phyloP scores from a whole-genome alignment of 2,329 filamentous ascomycete species.

The Graphiopsis chlorocephala region DNA sequence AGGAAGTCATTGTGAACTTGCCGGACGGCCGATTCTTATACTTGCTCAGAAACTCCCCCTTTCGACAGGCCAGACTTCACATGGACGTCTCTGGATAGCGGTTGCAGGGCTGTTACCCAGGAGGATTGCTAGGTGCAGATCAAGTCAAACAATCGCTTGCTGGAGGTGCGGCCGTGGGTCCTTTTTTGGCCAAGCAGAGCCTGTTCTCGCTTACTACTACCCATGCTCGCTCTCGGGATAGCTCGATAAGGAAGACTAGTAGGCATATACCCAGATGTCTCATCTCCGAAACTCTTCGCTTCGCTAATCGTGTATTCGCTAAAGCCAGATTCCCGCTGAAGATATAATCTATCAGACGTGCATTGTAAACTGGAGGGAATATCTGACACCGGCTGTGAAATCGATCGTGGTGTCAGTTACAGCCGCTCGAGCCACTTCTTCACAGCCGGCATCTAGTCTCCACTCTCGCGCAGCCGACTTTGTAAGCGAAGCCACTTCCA shows the following conservation, averaged over 20 bases:
- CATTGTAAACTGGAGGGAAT: not conserved
- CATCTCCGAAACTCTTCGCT: slow-evolving; percentile 13
- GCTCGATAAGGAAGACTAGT: slow-evolving; percentile 7
- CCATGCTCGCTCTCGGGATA: slow-evolving; percentile 12
- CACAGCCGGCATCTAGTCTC: not conserved
- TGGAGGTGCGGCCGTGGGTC: not conserved
- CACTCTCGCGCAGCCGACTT: not conserved
- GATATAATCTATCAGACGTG: not conserved
- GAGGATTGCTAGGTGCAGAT: slow-evolving; percentile 17
- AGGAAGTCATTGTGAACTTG: slow-evolving; percentile 14
- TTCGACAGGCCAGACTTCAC: slow-evolving; percentile 9
- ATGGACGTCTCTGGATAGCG: slow-evolving; percentile 13
- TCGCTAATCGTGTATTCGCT: not conserved
- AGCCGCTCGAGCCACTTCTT: not conserved
- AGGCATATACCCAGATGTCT: slow-evolving; percentile 1
- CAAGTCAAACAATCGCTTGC: slow-evolving; percentile 9
- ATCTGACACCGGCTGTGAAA: not conserved
- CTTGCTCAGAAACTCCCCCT: slow-evolving; percentile 14
- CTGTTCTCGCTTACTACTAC: slow-evolving; percentile 9
- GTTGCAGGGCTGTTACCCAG: not conserved
- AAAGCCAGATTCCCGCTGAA: not conserved
- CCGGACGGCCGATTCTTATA: slow-evolving; percentile 15
- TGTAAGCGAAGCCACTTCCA: not conserved
- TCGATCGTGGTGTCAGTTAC: not conserved
- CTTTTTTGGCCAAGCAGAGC: slow-evolving; percentile 10